phyloP scores from a whole-genome alignment of 352 stramenopile genomes.

The Globisporangium uncinulatum region DNA sequence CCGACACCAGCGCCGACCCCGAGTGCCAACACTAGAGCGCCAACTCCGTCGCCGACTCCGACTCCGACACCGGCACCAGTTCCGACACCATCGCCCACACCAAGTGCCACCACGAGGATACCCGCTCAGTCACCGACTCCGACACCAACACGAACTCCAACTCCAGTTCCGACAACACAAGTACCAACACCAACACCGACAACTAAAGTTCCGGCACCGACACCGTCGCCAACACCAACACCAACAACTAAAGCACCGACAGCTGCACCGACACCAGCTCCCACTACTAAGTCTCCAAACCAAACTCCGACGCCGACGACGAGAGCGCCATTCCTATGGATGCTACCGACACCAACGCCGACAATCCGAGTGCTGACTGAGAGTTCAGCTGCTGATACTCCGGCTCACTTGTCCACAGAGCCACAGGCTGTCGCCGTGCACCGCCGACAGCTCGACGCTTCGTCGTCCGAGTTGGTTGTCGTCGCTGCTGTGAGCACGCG shows the following conservation, averaged over 20 bases:
- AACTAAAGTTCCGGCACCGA: neutral
- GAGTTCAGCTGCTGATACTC: neutral
- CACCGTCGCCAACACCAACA: neutral
- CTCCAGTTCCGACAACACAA: neutral
- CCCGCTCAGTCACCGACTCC: neutral
- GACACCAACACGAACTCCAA: neutral
- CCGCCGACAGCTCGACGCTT: neutral
- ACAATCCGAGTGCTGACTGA: neutral
- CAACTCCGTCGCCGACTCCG: neutral
- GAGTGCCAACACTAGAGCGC: neutral
- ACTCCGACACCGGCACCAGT: neutral
- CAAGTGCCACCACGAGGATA: neutral
- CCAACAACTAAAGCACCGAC: neutral
- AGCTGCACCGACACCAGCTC: neutral
- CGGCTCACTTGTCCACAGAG: neutral
- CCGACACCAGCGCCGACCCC: neutral
- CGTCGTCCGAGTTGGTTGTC: conserved; percentile 1
- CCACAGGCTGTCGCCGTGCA: neutral
- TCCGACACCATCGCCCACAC: neutral
- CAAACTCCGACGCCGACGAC: neutral
- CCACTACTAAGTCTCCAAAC: neutral
- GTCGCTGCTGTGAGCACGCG: conserved; percentile 8
- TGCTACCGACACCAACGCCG: neutral
- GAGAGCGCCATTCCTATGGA: conserved; percentile 4
- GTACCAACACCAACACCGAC: neutral